These are phyloP conservation scores for Suillus discolor DNA, from an alignment of 768 basidiomycete genomes.

Conservation along the genomic window DNA sequence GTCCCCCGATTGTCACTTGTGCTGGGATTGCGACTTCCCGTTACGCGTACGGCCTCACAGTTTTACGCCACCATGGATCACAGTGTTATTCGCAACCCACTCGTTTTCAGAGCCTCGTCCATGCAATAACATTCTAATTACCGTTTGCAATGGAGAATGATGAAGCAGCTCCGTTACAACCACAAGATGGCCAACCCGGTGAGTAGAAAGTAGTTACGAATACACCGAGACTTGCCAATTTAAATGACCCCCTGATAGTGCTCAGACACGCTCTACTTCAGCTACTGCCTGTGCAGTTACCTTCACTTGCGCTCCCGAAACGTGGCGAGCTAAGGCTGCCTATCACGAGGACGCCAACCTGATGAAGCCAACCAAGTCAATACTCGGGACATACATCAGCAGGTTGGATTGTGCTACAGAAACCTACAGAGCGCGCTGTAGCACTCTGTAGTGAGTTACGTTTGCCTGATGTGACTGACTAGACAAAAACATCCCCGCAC, in stretches of 20 bases:
- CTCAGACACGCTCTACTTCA: conserved; percentile 85
- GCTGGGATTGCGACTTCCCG: not conserved
- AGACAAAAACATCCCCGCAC: conserved; percentile 92
- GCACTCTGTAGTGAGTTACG: no score
- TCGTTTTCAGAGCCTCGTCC: conserved; percentile 62
- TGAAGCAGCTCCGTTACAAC: conserved; percentile 63
- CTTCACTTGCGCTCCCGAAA: conserved; percentile 54
- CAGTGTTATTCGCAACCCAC: conserved; percentile 8
- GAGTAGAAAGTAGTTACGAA: conserved; percentile 31
- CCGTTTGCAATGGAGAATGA: conserved; percentile 64
- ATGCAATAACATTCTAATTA: conserved; percentile 74
- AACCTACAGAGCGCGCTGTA: no score
- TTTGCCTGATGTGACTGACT: no score
- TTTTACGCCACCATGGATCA: not conserved
- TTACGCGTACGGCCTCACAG: not conserved
- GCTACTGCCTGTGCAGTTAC: conserved; percentile 76
- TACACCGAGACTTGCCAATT: conserved; percentile 9
- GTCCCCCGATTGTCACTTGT: not conserved
- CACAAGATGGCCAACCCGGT: conserved; percentile 94
- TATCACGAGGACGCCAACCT: conserved; percentile 69
- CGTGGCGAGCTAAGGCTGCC: conserved; percentile 76
- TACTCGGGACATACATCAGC: conserved; percentile 88
- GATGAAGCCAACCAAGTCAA: conserved; percentile 79
- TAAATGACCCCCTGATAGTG: conserved; percentile 50
- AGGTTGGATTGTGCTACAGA: no score